These are phyloP conservation scores for Stevia rebaudiana DNA, from an alignment of 140 eudicot genomes.

Conservation along the genomic window DNA sequence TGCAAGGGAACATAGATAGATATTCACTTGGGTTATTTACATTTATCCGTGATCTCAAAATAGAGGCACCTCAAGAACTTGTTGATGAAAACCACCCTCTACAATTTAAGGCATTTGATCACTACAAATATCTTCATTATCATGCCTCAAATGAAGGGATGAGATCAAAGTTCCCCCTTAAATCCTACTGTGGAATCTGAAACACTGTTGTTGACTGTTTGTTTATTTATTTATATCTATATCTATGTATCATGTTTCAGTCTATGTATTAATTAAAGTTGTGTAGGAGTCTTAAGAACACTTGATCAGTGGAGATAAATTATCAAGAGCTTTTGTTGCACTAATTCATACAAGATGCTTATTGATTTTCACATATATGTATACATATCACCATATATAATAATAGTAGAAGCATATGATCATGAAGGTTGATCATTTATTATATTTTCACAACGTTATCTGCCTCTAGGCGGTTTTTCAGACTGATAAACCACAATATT, in stretches of 20 bases:
- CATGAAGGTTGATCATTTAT: slow-evolving; percentile 18
- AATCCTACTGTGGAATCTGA: slow-evolving; percentile 55
- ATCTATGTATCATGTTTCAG: background rate
- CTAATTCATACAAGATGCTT: slow-evolving; percentile 14
- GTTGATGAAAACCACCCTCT: slow-evolving; percentile 36
- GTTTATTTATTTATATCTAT: background rate
- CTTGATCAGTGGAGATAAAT: no score
- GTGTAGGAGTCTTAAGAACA: background rate
- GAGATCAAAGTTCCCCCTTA: slow-evolving; percentile 44
- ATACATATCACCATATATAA: background rate
- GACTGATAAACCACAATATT: slow-evolving; percentile 15
- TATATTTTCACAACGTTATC: background rate
- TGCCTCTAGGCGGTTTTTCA: background rate
- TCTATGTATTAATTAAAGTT: no score
- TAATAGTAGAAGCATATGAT: slow-evolving; percentile 3
- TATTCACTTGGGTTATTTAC: slow-evolving; percentile 36
- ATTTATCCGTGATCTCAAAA: slow-evolving; percentile 34
- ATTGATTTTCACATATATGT: background rate
- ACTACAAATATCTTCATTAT: slow-evolving; percentile 46
- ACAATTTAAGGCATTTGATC: slow-evolving; percentile 37
- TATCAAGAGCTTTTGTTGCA: no score
- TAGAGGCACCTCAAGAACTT: slow-evolving; percentile 30
- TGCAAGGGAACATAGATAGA: slow-evolving; percentile 37
- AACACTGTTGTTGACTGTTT: background rate
- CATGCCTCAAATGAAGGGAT: slow-evolving; percentile 41